Evolutionary conservation across 805 yeast species (phyloP), one percentile per base, ranked within the genome.

Genomic region (Lipomyces orientalis): DNA sequence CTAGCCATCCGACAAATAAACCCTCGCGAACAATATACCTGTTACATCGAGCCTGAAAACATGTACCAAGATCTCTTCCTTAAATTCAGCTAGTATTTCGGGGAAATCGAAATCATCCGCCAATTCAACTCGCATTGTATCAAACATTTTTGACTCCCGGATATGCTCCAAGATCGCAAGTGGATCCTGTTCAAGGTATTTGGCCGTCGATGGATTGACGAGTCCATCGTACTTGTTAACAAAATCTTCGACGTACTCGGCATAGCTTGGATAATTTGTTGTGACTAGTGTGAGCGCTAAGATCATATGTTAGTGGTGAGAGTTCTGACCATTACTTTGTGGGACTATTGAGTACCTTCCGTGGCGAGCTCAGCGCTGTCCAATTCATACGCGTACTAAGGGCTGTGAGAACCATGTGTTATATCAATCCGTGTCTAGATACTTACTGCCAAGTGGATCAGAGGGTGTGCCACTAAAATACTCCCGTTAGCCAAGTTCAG

Each of bases 291-390:
- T 60, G 22, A 54, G 66, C 22, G 70, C 74, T 57, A 66, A 14
- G 43, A 25, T 34, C 9, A n/a, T 37, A 61, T 16, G 52, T 14
- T 22, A 49, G 52, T 57, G 16, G 16, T 43, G n/a, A n/a, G n/a
- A n/a, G n/a, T 3, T 43, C 22, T 43, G 49, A n/a, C 22, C 49
- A 7, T 16, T 43, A 1, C 19, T 43, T 14, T 35, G n/a, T 14
- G 43, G 49, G 7, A 16, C n/a, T 8, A 16, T 35, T 1, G 81
- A 80, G 10, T 25, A 61, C 64, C 64, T 54, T 78, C 80, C 31
- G 75, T 70, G 0, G 80, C 83, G 4, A 79, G 57, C 58, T 77
- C 72, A 19, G 76, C 74, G 54, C 75, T 75, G 60, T 79, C 77
- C 29, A 75, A 52, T 60, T 80, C 81, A 9, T 74, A 64, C 4